Conservation (phyloP, 257 asterid species). For the Fraxinus americana region DNA sequence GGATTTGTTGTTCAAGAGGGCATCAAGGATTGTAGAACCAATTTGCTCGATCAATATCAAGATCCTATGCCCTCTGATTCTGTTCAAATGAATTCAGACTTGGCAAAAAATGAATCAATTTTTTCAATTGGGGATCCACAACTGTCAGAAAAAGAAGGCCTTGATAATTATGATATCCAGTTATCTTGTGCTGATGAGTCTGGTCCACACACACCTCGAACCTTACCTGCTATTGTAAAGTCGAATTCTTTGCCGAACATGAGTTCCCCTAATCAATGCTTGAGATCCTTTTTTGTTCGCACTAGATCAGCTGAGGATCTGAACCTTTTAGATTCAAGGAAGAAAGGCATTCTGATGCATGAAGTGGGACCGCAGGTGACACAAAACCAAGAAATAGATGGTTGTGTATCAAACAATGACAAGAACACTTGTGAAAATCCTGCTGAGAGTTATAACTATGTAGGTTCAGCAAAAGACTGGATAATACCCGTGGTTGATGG, state of each 20-base stretch:
- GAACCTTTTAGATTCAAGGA: slow-evolving; percentile 46
- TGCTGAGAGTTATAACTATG: slow-evolving; percentile 55
- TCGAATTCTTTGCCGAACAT: slow-evolving; percentile 77
- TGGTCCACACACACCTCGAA: slow-evolving; percentile 41
- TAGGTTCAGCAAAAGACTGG: slow-evolving; percentile 82
- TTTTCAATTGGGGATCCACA: slow-evolving; percentile 56
- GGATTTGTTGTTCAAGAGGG: slow-evolving; percentile 38
- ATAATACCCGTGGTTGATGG: slow-evolving; percentile 65
- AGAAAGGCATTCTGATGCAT: slow-evolving; percentile 34
- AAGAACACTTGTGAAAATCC: slow-evolving; percentile 47
- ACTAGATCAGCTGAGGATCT: slow-evolving; percentile 78
- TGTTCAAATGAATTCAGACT: slow-evolving; percentile 56
- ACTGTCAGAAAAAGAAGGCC: slow-evolving; percentile 45
- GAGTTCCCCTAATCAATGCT: slow-evolving; percentile 39
- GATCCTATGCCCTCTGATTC: slow-evolving; percentile 58
- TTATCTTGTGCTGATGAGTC: slow-evolving; percentile 53
- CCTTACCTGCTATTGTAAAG: slow-evolving; percentile 46
- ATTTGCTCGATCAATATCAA: slow-evolving; percentile 46
- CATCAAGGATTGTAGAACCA: slow-evolving; percentile 37
- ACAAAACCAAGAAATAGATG: slow-evolving; percentile 41
- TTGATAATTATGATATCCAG: slow-evolving; percentile 42
- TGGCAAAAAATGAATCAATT: slow-evolving; percentile 46
- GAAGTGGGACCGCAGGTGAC: slow-evolving; percentile 37
- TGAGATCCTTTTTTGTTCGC: slow-evolving; percentile 29
- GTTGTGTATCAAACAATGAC: slow-evolving; percentile 34